Percentiles rank a stretch among this genome's conserved stretches.
Conservation (phyloP, 2,329 filamentous ascomycete species). For the Fusarium sublunatum region DNA sequence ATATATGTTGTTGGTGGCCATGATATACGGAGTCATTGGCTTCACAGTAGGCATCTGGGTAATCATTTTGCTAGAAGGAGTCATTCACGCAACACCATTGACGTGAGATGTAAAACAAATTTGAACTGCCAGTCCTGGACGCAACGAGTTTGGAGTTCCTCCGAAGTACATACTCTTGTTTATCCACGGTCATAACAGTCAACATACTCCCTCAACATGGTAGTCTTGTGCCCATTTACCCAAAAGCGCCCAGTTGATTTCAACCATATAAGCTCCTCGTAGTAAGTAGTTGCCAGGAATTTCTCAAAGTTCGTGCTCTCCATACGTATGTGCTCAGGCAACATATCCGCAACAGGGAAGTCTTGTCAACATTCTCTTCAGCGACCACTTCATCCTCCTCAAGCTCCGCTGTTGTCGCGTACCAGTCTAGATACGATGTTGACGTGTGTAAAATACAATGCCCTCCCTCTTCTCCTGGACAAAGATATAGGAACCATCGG, state of each 20-base stretch:
- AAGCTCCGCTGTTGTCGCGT: too few relatives aligned
- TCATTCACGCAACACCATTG: too few relatives aligned
- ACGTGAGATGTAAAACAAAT: too few relatives aligned
- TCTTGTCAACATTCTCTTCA: slow-evolving; percentile 1
- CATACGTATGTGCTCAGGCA: not conserved
- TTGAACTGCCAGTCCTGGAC: too few relatives aligned
- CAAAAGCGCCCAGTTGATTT: not conserved
- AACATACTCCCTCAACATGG: not conserved
- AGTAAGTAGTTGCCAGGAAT: not conserved
- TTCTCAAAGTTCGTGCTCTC: slow-evolving; percentile 1
- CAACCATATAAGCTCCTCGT: not conserved
- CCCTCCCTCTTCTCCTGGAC: not conserved
- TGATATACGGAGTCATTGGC: too few relatives aligned
- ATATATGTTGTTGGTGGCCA: too few relatives aligned
- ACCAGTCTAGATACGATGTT: not conserved
- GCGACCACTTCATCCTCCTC: too few relatives aligned
- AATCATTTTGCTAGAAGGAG: too few relatives aligned
- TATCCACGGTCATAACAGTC: not conserved
- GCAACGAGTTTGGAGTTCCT: too few relatives aligned
- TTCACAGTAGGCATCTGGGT: too few relatives aligned
- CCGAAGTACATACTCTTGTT: too few relatives aligned
- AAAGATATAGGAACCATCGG: slow-evolving; percentile 3
- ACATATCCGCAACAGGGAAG: not conserved
- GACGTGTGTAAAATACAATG: not conserved
- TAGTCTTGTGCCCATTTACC: too few relatives aligned